phyloP scores from a whole-genome alignment of 768 basidiomycete species.

The Bullera alba region DNA sequence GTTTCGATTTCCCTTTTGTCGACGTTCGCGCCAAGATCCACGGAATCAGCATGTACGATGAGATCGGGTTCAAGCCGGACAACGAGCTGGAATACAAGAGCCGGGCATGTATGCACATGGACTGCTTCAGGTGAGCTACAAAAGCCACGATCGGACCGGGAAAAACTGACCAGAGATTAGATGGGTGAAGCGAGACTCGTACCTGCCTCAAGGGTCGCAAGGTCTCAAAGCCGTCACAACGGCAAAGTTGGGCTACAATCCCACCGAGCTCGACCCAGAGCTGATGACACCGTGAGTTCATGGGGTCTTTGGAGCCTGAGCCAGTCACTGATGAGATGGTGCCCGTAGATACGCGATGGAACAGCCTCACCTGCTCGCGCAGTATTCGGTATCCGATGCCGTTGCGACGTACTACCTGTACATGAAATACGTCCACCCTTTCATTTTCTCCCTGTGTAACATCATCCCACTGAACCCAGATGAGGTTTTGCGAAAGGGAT shows the following conservation, averaged over 20 bases:
- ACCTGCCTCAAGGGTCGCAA: constrained; percentile 95
- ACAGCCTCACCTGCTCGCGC: constrained; percentile 85
- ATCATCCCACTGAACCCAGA: constrained; percentile 96
- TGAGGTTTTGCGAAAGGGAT: constrained; percentile 91
- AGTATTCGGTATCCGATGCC: constrained; percentile 98
- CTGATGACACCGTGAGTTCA: constrained; percentile 90
- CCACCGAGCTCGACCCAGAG: constrained; percentile 94
- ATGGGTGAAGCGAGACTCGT: constrained; percentile 99
- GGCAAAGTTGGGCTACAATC: constrained; percentile 90
- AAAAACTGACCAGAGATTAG: constrained; percentile 17
- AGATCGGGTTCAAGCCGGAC: constrained; percentile 88
- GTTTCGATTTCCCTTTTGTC: constrained; percentile 98
- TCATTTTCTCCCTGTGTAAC: constrained; percentile 98
- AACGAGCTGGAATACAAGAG: constrained; percentile 92
- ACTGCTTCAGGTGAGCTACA: constrained; percentile 68
- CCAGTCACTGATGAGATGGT: background rate
- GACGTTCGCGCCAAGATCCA: constrained; percentile 74
- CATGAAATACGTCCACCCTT: constrained; percentile 99
- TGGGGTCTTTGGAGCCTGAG: background rate
- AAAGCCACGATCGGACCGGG: background rate
- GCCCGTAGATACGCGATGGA: constrained; percentile 79
- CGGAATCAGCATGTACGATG: constrained; percentile 92
- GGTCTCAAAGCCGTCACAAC: constrained; percentile 97
- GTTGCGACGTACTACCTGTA: constrained; percentile 99
- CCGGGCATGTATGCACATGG: constrained; percentile 90